Evolutionary conservation across 129 eudicot species (phyloP), one percentile per base, ranked within the genome.

Genomic region (Flaveria ramosissima): DNA sequence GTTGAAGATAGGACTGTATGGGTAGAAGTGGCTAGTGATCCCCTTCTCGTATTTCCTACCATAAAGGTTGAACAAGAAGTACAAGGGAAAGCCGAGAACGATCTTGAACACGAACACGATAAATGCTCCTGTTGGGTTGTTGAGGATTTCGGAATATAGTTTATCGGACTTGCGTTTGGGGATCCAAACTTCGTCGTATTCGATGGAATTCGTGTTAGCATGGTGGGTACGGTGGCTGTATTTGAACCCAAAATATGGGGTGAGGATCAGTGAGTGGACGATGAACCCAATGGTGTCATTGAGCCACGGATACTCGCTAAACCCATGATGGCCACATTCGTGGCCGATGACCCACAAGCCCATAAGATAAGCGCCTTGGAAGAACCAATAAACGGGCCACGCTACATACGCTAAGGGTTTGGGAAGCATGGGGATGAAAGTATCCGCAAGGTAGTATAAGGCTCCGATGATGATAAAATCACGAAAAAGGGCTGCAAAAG

Each of bases 171-270:
- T 85, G 36, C 39, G 53, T 26, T 82, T 85, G 1, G 89, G 89
- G 53, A 86, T 82, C 66, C 84, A 86, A 4, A 83, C 86, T 65
- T 83, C 89, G 59, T 85, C 89, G 46, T 73, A 78, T 17, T 85
- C 89, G 7, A 85, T 75, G 69, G 89, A 85, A 17, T 80, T 79
- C 16, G 89, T 86, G 85, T 86, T 83, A 1, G 89, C 85, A 17
- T 86, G 89, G 72, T 86, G 89, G 72, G 83, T 85, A 14, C 84
- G 80, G 17, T 81, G 84, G 57, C 80, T 81, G 43, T 74, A 74
- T 74, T 81, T 81, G 79, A 80, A 80, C 0, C 79, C 73, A 8
- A 64, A 80, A 66, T 80, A 80, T 0, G 84, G 84, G 12, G 73
- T 75, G 6, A 81, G 77, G 36, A 81, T 70, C 15, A 75, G 45